Conservation (phyloP, 108 stramenopile species). For the Bacterosira constricta region DNA sequence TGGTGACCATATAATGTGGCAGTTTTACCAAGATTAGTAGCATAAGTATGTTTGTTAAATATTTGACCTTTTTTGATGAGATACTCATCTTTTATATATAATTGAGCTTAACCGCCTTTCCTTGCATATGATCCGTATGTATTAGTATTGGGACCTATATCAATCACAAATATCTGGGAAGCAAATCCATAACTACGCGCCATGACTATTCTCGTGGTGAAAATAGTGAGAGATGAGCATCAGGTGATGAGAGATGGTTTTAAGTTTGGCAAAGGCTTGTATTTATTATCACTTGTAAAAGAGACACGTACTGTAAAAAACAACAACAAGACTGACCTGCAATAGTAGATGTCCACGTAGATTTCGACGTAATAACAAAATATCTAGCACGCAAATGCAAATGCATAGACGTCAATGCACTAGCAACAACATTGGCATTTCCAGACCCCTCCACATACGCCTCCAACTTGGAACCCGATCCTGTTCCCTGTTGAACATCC, state of each 20-base stretch:
- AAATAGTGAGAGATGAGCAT: too few species aligned
- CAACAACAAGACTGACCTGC: too few species aligned
- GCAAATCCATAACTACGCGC: constrained; percentile 40
- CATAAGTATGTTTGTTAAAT: too few species aligned
- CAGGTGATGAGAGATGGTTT: too few species aligned
- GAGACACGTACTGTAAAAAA: too few species aligned
- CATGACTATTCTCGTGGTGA: too few species aligned
- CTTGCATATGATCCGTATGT: constrained; percentile 8
- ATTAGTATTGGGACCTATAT: constrained; percentile 27
- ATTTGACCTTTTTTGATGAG: too few species aligned
- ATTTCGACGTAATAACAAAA: constrained; percentile 32
- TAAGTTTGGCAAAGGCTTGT: too few species aligned
- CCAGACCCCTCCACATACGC: constrained; percentile 8
- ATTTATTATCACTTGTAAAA: too few species aligned
- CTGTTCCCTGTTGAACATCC: constrained; percentile 41
- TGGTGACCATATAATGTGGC: too few species aligned
- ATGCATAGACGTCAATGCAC: constrained; percentile 28
- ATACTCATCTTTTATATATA: too few species aligned
- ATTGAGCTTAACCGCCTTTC: constrained; percentile 26
- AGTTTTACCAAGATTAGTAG: too few species aligned
- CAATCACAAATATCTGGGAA: constrained; percentile 20
- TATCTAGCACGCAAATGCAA: constrained; percentile 32
- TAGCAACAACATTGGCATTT: constrained; percentile 18
- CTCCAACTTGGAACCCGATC: constrained; percentile 32
- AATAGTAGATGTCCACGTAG: constrained; percentile 37